Conservation (phyloP, 306 rosid genomes). For the Malus asiatica region DNA sequence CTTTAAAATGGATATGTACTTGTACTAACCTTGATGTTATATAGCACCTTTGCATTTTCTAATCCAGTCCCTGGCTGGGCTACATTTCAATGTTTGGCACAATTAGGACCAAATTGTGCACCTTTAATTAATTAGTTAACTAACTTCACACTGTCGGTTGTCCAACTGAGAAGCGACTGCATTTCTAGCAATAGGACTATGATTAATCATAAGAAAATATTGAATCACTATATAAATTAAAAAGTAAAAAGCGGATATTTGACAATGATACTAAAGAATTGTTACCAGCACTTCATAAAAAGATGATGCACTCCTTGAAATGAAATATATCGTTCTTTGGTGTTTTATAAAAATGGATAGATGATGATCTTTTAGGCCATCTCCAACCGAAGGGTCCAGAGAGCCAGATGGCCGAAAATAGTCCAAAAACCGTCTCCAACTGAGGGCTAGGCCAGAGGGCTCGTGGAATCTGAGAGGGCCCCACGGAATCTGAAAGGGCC, state of each 20-base stretch:
- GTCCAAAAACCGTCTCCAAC: too few relatives aligned
- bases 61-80: not conserved
- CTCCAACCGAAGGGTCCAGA: too few relatives aligned
- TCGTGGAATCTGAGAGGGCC: too few relatives aligned
- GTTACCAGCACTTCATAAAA: not conserved
- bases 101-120: not conserved
- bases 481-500: too few relatives aligned
- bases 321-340: not conserved
- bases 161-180: too few relatives aligned
- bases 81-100: not conserved
- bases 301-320: not conserved
- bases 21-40: conserved; percentile 40
- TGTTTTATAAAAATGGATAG: too few relatives aligned
- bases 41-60: conserved; percentile 33
- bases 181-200: not conserved
- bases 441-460: too few relatives aligned
- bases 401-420: too few relatives aligned
- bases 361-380: too few relatives aligned
- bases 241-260: not conserved
- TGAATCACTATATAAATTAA: too few relatives aligned
- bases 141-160: not conserved
- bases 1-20: conserved; percentile 21
- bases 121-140: not conserved
- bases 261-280: not conserved
- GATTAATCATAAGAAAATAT: too few relatives aligned